Base-by-base conservation (phyloP, 306 rosid genomes). In the Prunus padus region DNA sequence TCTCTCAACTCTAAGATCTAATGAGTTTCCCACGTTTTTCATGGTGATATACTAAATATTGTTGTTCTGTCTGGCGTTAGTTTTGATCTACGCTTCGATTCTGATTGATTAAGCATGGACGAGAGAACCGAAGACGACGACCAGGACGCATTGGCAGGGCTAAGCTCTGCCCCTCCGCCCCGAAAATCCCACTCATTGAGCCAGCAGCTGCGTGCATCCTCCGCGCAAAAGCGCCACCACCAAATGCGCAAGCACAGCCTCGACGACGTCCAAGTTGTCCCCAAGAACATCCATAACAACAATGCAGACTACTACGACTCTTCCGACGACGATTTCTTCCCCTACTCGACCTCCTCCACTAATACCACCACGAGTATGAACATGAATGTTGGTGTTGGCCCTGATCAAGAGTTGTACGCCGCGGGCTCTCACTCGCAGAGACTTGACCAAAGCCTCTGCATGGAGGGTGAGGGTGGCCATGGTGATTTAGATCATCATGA, bases 151-250 rank as follows among this genome's bases (percentile, higher is more conserved):
- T 68, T 86, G 77, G 87, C 92, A 1, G 88, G 89, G 20, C 22
- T 92, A 56, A 80, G 74, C 75, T 12, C 84, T 16, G 85, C 79
- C 23, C 97, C 93, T 25, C 96, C 96, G 14, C 87, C 85, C 40
- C 90, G 93, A 49, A 95, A 92, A 75, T 79, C 88, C n/a, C 97
- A 92, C 12, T 95, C 97, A 1, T 89, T 90, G 72, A 92, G 97
- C 88, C 99, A 95, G 16, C 99, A 92, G 55, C 86, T 89, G 8
- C 89, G 89, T 8, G 85, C 75, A 68, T 2, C 86, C 54, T 70
- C 92, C 23, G 73, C 83, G 1, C 84, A 76, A 37, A 92, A 92
- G 71, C 89, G 87, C n/a, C 80, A 57, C 31, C 79, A 75, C 23
- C 88, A 71, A 54, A 61, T 81, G 5, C 96, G 99, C 70, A 95